Evolutionary conservation across 306 rosid genomes (phyloP).

Genomic region (Medicago ruthenica): DNA sequence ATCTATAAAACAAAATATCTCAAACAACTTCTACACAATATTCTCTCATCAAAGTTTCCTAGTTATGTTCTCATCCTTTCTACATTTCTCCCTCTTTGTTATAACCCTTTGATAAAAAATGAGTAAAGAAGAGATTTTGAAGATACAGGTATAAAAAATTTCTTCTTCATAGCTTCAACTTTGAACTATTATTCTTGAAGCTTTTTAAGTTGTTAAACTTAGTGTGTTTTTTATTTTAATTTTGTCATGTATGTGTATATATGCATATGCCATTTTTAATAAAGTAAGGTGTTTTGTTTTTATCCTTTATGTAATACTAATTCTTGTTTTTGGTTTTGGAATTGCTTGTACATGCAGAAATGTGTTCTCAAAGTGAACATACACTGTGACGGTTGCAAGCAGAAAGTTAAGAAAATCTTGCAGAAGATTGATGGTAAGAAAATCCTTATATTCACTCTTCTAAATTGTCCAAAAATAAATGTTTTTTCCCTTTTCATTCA

Average conservation of each 20-base stretch:
- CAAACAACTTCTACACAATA: not conserved
- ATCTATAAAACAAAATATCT: constrained; percentile 24
- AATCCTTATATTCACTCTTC: not conserved
- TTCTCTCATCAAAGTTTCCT: constrained; percentile 41
- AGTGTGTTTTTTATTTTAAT: not conserved
- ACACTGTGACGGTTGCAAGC: constrained; percentile 94
- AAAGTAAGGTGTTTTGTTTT: constrained; percentile 20
- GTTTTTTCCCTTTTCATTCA: not conserved
- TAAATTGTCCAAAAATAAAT: not conserved
- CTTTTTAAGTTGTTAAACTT: not conserved
- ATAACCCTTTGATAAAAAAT: constrained; percentile 49
- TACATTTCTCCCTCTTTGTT: constrained; percentile 28
- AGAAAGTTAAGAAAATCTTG: constrained; percentile 90
- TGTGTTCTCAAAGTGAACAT: constrained; percentile 93
- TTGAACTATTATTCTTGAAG: not conserved
- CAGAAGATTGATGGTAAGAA: constrained; percentile 86
- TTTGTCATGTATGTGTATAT: not conserved
- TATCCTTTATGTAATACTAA: not conserved
- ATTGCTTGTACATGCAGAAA: constrained; percentile 78
- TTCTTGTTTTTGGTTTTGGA: constrained; percentile 41
- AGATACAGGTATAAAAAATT: constrained; percentile 71
- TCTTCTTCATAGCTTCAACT: constrained; percentile 20
- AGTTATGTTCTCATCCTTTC: constrained; percentile 52
- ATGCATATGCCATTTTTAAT: not conserved
- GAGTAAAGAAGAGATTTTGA: constrained; percentile 89